Evolutionary conservation across 2,329 filamentous ascomycete genomes (phyloP).

Genomic region (Claviceps monticola): DNA sequence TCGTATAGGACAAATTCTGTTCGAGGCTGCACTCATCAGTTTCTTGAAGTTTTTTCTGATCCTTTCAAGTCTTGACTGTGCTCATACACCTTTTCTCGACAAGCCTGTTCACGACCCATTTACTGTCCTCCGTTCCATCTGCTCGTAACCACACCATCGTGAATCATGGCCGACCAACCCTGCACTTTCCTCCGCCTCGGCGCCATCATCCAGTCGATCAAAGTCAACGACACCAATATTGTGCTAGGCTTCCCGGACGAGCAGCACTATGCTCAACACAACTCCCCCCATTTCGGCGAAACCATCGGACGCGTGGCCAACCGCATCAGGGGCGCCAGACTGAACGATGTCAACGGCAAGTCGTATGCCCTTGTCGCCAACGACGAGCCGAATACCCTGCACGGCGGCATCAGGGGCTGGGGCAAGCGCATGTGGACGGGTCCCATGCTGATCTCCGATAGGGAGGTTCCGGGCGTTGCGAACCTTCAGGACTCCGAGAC

Average conservation of each 20-base stretch:
- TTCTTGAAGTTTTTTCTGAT: too few relatives aligned
- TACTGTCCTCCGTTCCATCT: too few relatives aligned
- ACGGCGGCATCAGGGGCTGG: slow-evolving; percentile 65
- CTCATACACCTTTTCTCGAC: neutral
- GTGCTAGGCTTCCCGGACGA: slow-evolving; percentile 72
- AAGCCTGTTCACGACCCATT: neutral
- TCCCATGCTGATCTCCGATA: slow-evolving; percentile 45
- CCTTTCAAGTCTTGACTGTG: too few relatives aligned
- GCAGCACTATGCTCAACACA: slow-evolving; percentile 61
- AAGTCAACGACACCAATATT: slow-evolving; percentile 67
- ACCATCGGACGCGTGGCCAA: slow-evolving; percentile 83
- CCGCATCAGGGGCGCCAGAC: slow-evolving; percentile 57
- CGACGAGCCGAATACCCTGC: slow-evolving; percentile 62
- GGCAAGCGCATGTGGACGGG: slow-evolving; percentile 67
- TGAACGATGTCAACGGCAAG: slow-evolving; percentile 58
- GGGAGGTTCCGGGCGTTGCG: slow-evolving; percentile 34
- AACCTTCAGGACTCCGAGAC: slow-evolving; percentile 47
- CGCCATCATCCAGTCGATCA: slow-evolving; percentile 70
- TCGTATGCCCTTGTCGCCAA: slow-evolving; percentile 60
- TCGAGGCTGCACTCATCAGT: too few relatives aligned
- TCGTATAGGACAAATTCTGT: too few relatives aligned
- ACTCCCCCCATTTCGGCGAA: slow-evolving; percentile 74
- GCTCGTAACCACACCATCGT: neutral
- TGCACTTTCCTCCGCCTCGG: slow-evolving; percentile 61
- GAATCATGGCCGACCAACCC: slow-evolving; percentile 30